A percentile compares a stretch with the other conserved stretches of the same genome.
Conservation (phyloP, 1,284 basidiomycete genomes). For the Leccinum holopus region DNA sequence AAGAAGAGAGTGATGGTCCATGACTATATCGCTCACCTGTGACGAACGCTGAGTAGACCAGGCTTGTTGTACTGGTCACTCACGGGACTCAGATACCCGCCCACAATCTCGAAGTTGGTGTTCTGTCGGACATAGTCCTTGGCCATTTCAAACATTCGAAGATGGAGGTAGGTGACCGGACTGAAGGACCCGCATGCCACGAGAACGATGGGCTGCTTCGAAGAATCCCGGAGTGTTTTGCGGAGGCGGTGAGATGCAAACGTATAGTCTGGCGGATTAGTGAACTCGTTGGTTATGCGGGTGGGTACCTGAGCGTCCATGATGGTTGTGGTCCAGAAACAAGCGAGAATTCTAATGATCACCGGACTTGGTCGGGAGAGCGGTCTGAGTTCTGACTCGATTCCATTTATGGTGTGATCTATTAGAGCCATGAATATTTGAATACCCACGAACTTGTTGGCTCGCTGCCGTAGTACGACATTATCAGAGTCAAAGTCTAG, state of each 20-base stretch:
- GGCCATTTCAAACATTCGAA: conserved; percentile 98
- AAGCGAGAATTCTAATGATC: conserved; percentile 6
- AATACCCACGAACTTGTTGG: conserved; percentile 23
- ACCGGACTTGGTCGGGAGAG: conserved; percentile 4
- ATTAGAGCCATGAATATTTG: conserved; percentile 8
- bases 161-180: conserved; percentile 78
- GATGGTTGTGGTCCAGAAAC: conserved; percentile 19
- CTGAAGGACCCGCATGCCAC: conserved; percentile 83
- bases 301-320: conserved; percentile 29
- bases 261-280: conserved; percentile 60
- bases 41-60: conserved; percentile 76
- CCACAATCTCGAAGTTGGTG: conserved; percentile 91
- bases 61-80: conserved; percentile 92
- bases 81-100: conserved; percentile 93
- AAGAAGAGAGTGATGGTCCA: not conserved
- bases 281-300: conserved; percentile 34
- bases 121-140: conserved; percentile 93
- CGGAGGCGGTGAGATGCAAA: conserved; percentile 67
- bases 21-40: conserved; percentile 57
- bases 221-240: conserved; percentile 55
- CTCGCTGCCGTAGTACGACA: not conserved
- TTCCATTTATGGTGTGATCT: conserved; percentile 1
- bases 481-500: conserved; percentile 1
- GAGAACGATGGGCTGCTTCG: conserved; percentile 71
- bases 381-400: not conserved